Conservation (phyloP, 116 monocot genomes). For the Iris pallida region DNA sequence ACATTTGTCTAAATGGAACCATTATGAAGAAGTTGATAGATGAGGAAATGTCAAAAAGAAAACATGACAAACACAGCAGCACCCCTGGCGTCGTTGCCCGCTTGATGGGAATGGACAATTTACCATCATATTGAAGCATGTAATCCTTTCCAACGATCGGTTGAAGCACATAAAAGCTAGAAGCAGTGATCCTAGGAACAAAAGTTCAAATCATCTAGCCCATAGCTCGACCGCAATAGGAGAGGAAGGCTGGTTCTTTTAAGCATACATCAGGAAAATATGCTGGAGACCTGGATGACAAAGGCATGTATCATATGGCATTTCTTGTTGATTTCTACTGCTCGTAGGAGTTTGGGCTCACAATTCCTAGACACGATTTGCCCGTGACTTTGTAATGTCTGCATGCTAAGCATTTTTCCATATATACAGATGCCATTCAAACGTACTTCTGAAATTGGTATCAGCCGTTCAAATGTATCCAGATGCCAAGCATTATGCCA, state of each 20-base stretch:
- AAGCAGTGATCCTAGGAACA: constrained; percentile 6
- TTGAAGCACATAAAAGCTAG: constrained; percentile 17
- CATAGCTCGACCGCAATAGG: constrained; percentile 7
- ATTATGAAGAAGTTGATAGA: constrained; percentile 47
- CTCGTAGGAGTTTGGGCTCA: no score
- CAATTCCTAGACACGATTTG: no score
- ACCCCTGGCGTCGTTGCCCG: constrained; percentile 69
- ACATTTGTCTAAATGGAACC: constrained; percentile 10
- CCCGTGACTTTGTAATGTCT: no score
- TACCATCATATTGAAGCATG: constrained; percentile 32
- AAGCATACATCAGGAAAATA: constrained; percentile 80
- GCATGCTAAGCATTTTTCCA: no score
- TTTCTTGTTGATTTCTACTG: not conserved
- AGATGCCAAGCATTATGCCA: constrained; percentile 76
- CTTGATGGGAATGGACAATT: constrained; percentile 75
- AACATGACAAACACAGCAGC: constrained; percentile 13
- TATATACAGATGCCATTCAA: no score
- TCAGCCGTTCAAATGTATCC: constrained; percentile 69
- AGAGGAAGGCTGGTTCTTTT: constrained; percentile 83
- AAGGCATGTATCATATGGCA: constrained; percentile 39
- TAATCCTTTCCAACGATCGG: constrained; percentile 23
- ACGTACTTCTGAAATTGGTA: no score
- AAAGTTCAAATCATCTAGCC: constrained; percentile 6
- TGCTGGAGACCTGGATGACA: constrained; percentile 84
- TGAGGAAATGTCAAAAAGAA: constrained; percentile 36